A percentile compares a stretch with the other conserved stretches of the same genome.
These are phyloP conservation scores for Phlebiopsis flavidoalba DNA, from an alignment of 768 basidiomycete species.

Conservation along the genomic window DNA sequence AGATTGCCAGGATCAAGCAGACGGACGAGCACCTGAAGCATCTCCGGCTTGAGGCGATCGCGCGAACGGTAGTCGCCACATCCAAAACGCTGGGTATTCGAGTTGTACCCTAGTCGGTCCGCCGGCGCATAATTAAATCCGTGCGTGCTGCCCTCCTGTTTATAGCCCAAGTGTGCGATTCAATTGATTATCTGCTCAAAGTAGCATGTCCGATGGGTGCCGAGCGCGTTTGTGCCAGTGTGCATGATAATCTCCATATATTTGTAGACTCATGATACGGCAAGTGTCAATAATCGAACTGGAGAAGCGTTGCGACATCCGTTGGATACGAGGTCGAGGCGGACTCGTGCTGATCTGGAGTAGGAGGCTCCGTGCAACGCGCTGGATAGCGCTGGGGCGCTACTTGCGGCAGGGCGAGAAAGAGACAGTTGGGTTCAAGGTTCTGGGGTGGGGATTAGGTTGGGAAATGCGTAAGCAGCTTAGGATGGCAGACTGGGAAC, in stretches of 20 bases:
- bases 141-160: conserved; percentile 2
- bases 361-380: background rate
- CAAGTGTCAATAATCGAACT: conserved; percentile 1
- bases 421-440: conserved; percentile 6
- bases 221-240: conserved; percentile 4
- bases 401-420: background rate
- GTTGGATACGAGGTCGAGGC: conserved; percentile 7
- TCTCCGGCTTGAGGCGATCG: conserved; percentile 81
- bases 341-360: conserved; percentile 11
- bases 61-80: conserved; percentile 83
- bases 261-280: conserved; percentile 9
- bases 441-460: conserved; percentile 19
- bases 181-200: conserved; percentile 11
- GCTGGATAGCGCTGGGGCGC: conserved; percentile 5
- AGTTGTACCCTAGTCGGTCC: conserved; percentile 69
- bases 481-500: conserved; percentile 11
- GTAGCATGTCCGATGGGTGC: conserved; percentile 6
- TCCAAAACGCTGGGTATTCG: conserved; percentile 86
- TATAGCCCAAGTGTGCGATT: conserved; percentile 1
- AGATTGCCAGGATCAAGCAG: conserved; percentile 96
- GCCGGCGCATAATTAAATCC: conserved; percentile 13
- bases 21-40: conserved; percentile 87
- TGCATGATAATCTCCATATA: conserved; percentile 14
- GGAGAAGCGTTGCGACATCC: background rate
- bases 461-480: conserved; percentile 15